Evolutionary conservation across 2,329 filamentous ascomycete genomes (phyloP).

Genomic region (Colletotrichum nymphaeae): DNA sequence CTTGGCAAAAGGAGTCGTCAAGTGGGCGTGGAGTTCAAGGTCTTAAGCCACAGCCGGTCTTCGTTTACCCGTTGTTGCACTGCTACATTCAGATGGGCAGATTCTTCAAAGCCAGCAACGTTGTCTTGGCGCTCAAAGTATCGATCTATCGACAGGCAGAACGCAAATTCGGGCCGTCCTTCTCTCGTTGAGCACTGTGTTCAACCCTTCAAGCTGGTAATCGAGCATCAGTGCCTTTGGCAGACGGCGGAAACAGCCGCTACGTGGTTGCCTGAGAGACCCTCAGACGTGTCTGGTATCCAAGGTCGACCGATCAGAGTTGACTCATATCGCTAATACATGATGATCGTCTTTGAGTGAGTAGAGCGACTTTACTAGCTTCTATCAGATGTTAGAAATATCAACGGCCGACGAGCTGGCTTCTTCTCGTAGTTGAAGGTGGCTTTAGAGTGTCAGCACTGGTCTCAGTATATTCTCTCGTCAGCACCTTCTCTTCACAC

Average conservation of each 20-base stretch:
- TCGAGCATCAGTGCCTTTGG: not conserved
- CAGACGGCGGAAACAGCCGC: not conserved
- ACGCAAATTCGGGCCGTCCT: not conserved
- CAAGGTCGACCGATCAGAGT: not conserved
- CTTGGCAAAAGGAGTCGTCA: not conserved
- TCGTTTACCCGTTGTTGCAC: not conserved
- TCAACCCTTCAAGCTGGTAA: not conserved
- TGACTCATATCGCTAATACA: not conserved
- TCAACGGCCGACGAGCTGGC: not conserved
- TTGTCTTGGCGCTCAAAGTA: not conserved
- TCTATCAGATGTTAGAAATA: not conserved
- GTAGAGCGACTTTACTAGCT: not conserved
- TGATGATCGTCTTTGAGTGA: not conserved
- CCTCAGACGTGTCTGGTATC: not conserved
- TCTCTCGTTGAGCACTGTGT: not conserved
- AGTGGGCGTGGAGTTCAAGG: not conserved
- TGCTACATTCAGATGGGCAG: constrained; percentile 3
- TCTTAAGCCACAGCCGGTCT: not conserved
- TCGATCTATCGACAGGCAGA: not conserved
- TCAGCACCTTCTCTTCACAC: constrained; percentile 12
- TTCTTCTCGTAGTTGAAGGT: not conserved
- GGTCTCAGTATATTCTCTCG: constrained; percentile 1
- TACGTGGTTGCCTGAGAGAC: not conserved
- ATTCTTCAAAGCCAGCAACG: not conserved
- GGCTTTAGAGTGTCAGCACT: not conserved